Evolutionary conservation across 2,329 filamentous ascomycete species (phyloP).

Genomic region (Phialophora expanda): DNA sequence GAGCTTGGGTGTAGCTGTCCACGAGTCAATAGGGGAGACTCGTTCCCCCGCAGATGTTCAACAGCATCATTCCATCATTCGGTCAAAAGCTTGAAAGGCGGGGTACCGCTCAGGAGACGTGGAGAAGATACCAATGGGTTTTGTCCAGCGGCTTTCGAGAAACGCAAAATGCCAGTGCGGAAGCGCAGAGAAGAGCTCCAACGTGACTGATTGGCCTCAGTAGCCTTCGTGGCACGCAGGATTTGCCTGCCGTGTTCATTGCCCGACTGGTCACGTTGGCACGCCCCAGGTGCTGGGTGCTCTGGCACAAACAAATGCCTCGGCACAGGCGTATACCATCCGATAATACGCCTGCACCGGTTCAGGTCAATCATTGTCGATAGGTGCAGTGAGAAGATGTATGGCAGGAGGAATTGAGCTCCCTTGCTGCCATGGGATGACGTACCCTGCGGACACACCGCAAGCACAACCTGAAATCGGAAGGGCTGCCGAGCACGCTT

Average conservation of each 20-base stretch:
- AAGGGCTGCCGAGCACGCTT: neutral
- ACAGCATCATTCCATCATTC: slow-evolving; percentile 1
- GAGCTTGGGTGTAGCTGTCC: neutral
- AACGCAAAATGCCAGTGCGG: neutral
- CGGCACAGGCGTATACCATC: neutral
- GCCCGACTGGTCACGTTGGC: neutral
- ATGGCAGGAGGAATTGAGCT: neutral
- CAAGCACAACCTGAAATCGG: neutral
- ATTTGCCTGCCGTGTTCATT: neutral
- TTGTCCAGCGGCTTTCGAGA: neutral
- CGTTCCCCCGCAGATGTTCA: slow-evolving; percentile 8
- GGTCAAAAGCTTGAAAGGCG: slow-evolving; percentile 21
- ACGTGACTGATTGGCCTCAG: neutral
- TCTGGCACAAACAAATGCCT: too few species aligned
- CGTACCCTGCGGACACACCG: neutral
- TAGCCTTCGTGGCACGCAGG: neutral
- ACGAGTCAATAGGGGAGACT: slow-evolving; percentile 12
- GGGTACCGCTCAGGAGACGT: slow-evolving; percentile 12
- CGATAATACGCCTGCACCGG: neutral
- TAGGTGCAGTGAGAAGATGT: neutral
- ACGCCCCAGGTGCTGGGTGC: neutral
- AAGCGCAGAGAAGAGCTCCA: neutral
- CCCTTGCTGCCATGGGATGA: neutral
- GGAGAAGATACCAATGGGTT: slow-evolving; percentile 8
- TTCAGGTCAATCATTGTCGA: neutral